Conservation (phyloP, 2,329 filamentous ascomycete species). For the Aureobasidium lini region DNA sequence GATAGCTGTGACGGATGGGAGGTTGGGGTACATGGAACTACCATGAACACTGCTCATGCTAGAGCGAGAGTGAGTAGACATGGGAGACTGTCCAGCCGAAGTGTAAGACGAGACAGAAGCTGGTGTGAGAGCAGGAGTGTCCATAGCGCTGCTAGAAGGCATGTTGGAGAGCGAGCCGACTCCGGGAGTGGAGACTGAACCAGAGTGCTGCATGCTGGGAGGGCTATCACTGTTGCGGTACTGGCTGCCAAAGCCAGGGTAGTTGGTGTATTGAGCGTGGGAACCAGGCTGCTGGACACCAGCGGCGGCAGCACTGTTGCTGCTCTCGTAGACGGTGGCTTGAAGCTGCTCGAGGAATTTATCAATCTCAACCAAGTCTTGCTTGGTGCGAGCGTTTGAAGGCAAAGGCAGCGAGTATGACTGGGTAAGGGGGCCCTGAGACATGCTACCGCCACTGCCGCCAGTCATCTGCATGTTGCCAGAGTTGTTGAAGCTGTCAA, state of each 20-base stretch:
- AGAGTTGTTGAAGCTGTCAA: slow-evolving; percentile 26
- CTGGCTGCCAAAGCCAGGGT: slow-evolving; percentile 36
- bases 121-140: slow-evolving; percentile 70
- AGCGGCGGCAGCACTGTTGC: slow-evolving; percentile 63
- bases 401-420: slow-evolving; percentile 86
- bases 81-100: slow-evolving; percentile 65
- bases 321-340: slow-evolving; percentile 89
- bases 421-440: slow-evolving; percentile 51
- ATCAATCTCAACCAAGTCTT: slow-evolving; percentile 87
- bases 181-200: slow-evolving; percentile 29
- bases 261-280: slow-evolving; percentile 45
- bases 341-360: slow-evolving; percentile 94
- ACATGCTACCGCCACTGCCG: slow-evolving; percentile 39
- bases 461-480: slow-evolving; percentile 15
- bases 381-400: slow-evolving; percentile 84
- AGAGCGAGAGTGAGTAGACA: slow-evolving; percentile 54
- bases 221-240: slow-evolving; percentile 54
- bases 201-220: slow-evolving; percentile 29
- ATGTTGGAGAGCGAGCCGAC: slow-evolving; percentile 28
- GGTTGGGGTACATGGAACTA: slow-evolving; percentile 65
- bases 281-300: slow-evolving; percentile 68
- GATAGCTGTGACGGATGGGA: slow-evolving; percentile 63
- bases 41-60: slow-evolving; percentile 47
- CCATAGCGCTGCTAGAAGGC: slow-evolving; percentile 39
- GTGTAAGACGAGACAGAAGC: slow-evolving; percentile 70